Base-by-base conservation (phyloP, 2,329 filamentous ascomycete genomes). In the Colletotrichum theobromicola region DNA sequence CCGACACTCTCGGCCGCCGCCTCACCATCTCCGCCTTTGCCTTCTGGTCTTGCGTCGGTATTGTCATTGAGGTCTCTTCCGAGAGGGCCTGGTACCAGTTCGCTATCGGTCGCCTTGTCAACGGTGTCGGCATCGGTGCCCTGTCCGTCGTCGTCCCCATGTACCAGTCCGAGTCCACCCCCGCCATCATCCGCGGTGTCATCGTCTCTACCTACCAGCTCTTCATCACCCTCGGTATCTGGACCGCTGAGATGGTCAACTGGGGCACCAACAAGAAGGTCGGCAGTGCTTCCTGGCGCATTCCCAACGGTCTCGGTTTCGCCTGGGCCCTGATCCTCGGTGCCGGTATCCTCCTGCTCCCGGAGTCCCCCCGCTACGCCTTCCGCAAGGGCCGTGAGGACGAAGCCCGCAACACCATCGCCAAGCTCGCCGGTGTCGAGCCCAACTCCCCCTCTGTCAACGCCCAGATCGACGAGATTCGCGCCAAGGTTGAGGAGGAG, bases 151-250 rank as follows among this genome's bases (percentile, higher is more conserved):
- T 91, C 30, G 91, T 92, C 2, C 91, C 91, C 62, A 92, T 94
- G 90, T 94, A 94, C 78, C 91, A 93, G 80, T 90, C 88, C 18
- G 93, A 94, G 82, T 91, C 88, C 70, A 90, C 90, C 4, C 93
- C 93, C 0, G 88, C 91, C 75, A 88, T 91, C 73, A 89, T 94
- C 65, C 90, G 93, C 78, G 91, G 91, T 78, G 86, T 91, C 8
- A 86, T 94, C 50, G 88, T 94, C 32, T 88, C 89, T 2, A 90
- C 88, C 66, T 94, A 94, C 82, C 93, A 94, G 84, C 87, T 94
- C 4, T 90, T 93, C 81, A 92, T 94, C 80, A 94, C 92, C 0
- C 85, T 93, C 32, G 93, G 93, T 62, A 93, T 94, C 80, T 91
- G 88, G 86, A 84, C 84, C 28, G 86, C 87, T 46, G 88, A 90